Base-by-base conservation (phyloP, 495 filamentous ascomycete species). In the Lophium mytilinum region DNA sequence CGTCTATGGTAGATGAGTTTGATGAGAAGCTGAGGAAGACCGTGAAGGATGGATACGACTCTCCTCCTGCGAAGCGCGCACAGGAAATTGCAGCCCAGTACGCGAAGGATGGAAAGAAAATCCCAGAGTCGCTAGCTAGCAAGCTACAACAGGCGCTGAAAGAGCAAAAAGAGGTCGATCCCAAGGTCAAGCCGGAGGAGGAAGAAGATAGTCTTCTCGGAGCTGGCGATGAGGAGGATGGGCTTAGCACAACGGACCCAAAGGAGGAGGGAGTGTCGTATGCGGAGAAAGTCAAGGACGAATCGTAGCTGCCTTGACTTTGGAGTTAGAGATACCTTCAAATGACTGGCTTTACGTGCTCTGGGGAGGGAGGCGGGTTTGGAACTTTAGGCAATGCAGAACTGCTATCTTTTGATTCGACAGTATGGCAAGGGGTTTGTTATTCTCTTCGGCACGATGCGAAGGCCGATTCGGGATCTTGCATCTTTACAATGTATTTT, bases 61-160 rank as follows among this genome's bases (percentile, higher is more conserved):
- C 53, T 30, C 52, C 30, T n/a, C n/a, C 46, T 5, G 30, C 33
- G 30, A 42, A 57, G 43, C 54, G 42, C 41, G 57, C 56, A 9
- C 63, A 59, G 50, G 21, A 48, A 33, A 14, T 58, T 14, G 62
- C 54, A 10, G 56, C 56, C 17, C 53, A 65, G 15, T 24, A 57
- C 10, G 57, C 21, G 7, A 10, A 7, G 4, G 14, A 48, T 9
- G 45, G 17, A 12, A 18, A 48, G 21, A 24, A 48, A 12, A 30
- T 48, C 17, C 45, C 45, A 10, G 45, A 48, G 45, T 24, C 9
- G 15, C 33, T 48, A 18, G 18, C 21, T 1, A 48, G 33, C 18
- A 48, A 30, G 21, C 45, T 48, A 8, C 18, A 48, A 24, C 12
- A 48, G 15, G 45, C 45, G 45, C 33, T 48, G 19, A 24, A 9